Evolutionary conservation across 1,284 basidiomycete species (phyloP).

Genomic region (Boletus mariae): DNA sequence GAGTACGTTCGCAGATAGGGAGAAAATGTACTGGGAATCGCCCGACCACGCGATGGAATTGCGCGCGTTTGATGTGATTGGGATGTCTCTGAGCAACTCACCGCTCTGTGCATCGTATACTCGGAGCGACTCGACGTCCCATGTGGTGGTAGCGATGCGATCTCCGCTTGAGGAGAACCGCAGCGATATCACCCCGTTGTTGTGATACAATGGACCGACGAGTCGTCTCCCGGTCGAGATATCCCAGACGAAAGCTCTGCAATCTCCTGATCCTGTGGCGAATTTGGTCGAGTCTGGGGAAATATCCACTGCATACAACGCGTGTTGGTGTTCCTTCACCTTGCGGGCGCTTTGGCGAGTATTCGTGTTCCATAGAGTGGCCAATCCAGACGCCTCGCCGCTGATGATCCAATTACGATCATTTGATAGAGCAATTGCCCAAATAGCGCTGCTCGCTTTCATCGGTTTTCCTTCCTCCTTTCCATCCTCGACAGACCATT

Average conservation of each 20-base stretch:
- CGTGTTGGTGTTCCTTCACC: neutral
- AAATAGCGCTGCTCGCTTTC: neutral
- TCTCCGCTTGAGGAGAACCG: constrained; percentile 1
- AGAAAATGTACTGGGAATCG: neutral
- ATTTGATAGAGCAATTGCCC: neutral
- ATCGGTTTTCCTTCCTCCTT: neutral
- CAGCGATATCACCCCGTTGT: neutral
- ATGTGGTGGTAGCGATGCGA: constrained; percentile 2
- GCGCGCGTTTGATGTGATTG: neutral
- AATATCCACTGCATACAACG: neutral
- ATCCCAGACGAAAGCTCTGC: neutral
- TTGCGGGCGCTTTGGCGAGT: neutral
- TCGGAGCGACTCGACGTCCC: neutral
- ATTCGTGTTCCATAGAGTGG: constrained; percentile 7
- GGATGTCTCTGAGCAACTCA: neutral
- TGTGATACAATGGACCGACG: neutral
- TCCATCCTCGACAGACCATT: neutral
- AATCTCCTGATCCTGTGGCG: neutral
- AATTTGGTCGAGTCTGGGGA: constrained; percentile 1
- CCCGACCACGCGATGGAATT: neutral
- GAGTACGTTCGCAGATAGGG: neutral
- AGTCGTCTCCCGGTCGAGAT: neutral
- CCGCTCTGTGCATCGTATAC: neutral
- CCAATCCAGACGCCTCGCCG: constrained; percentile 1
- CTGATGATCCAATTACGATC: constrained; percentile 7